Percentiles rank a stretch among this genome's conserved stretches.
Conservation (phyloP, 2,329 filamentous ascomycete species). For the Hypoxylon sp. region DNA sequence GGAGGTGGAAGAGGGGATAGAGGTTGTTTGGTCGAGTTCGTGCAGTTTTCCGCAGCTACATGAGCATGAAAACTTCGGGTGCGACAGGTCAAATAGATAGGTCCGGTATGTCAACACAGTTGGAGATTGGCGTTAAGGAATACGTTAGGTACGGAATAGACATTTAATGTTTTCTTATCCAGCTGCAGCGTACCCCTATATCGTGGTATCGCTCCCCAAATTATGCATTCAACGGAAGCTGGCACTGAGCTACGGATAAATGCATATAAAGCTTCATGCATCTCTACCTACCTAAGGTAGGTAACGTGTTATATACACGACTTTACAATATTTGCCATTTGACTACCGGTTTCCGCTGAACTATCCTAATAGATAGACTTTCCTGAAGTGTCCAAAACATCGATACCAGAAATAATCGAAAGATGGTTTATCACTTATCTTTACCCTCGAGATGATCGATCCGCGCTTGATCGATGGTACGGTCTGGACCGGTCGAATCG, state of each 20-base stretch:
- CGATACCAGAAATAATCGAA: not conserved
- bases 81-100: not conserved
- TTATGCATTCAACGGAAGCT: too few relatives aligned
- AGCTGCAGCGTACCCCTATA: not conserved
- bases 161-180: not conserved
- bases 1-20: slow-evolving; percentile 4
- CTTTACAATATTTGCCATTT: not conserved
- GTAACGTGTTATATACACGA: not conserved
- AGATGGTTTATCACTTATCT: slow-evolving; percentile 7
- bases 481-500: slow-evolving; percentile 19
- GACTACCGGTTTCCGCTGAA: too few relatives aligned
- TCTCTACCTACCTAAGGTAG: not conserved
- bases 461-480: slow-evolving; percentile 22
- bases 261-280: not conserved
- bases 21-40: not conserved
- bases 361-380: too few relatives aligned
- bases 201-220: not conserved
- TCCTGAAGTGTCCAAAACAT: not conserved
- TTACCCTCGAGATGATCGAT: slow-evolving; percentile 23
- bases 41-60: not conserved
- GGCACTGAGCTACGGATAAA: too few relatives aligned
- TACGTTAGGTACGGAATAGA: not conserved
- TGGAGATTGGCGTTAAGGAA: not conserved
- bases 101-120: not conserved
- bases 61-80: not conserved